phyloP scores from a whole-genome alignment of 2,329 filamentous ascomycete genomes.

The Aspergillus clavatus region DNA sequence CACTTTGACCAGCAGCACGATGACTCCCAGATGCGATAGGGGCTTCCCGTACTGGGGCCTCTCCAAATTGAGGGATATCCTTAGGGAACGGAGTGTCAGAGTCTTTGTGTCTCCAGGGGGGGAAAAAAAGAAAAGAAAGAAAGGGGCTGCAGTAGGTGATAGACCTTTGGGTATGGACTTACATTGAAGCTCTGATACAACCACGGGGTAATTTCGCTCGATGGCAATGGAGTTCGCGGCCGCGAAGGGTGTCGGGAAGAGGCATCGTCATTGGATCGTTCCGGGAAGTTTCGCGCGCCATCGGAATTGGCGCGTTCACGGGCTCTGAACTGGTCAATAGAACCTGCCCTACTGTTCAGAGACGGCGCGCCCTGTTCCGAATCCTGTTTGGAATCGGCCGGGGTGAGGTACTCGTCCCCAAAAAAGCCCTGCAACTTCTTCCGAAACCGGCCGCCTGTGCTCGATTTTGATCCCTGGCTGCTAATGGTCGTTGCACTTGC shows the following conservation, averaged over 20 bases:
- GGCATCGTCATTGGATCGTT: slow-evolving; percentile 45
- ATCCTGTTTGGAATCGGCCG: slow-evolving; percentile 55
- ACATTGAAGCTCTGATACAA: slow-evolving; percentile 83
- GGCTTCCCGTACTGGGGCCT: slow-evolving; percentile 68
- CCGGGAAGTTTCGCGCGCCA: slow-evolving; percentile 55
- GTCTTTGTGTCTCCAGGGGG: neutral
- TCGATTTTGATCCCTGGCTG: slow-evolving; percentile 74
- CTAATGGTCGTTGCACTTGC: slow-evolving; percentile 84
- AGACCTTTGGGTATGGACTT: slow-evolving; percentile 29
- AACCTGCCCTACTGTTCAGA: slow-evolving; percentile 17
- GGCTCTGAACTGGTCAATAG: slow-evolving; percentile 51
- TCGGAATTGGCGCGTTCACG: slow-evolving; percentile 81
- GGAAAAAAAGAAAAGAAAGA: neutral
- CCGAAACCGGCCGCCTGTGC: slow-evolving; percentile 62
- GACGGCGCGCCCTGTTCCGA: slow-evolving; percentile 64
- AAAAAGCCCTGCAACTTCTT: slow-evolving; percentile 90
- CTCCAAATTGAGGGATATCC: slow-evolving; percentile 72
- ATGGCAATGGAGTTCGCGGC: slow-evolving; percentile 78
- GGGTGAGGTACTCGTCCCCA: slow-evolving; percentile 76
- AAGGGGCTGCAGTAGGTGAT: neutral
- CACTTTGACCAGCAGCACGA: slow-evolving; percentile 54
- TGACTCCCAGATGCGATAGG: slow-evolving; percentile 66
- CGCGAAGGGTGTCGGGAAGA: slow-evolving; percentile 70
- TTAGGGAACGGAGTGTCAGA: slow-evolving; percentile 29
- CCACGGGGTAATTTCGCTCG: slow-evolving; percentile 95